Evolutionary conservation across 306 rosid genomes (phyloP), one percentile per base, ranked within the genome.

Genomic region (Cicer yamashitae): DNA sequence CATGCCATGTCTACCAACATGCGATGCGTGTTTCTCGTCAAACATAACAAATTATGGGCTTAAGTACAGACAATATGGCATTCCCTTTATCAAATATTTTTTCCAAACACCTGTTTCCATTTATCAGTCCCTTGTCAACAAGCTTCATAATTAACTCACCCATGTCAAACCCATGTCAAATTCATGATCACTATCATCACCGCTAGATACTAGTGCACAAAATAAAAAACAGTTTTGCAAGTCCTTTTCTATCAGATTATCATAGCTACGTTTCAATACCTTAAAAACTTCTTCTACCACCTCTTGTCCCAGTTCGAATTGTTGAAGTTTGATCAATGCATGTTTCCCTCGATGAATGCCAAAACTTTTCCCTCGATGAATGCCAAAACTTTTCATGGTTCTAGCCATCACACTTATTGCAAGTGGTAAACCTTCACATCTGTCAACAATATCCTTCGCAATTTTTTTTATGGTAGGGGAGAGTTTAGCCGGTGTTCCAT

Each of bases 191-290:
- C 22, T 20, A 20, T 14, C 22, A n/a, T 14, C 22, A 6, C 14
- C 7, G 45, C 20, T 17, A 20, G 70, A 12, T 14, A 60, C 65
- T 1, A 84, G 8, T 6, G 81, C 69, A 44, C 68, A 64, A 3
- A 50, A 39, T 6, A 85, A 59, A 68, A 81, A 75, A 59, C 79
- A 70, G 0, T 44, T 5, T 51, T 78, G 60, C 5, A 77, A 2
- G 62, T 50, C n/a, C 2, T 22, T 3, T 10, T 81, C 79, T 0
- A 44, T 18, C 56, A 81, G 74, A 39, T 53, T 30, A 2, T 62
- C 38, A 39, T 74, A 82, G 60, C 88, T 81, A 6, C 52, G 44
- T 58, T 50, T 65, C 51, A 85, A 46, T 10, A 70, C 37, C 10
- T 60, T 3, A 22, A 78, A 75, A 15, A 82, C 71, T 18, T 47